A percentile compares a stretch with the other conserved stretches of the same genome.
Conservation (phyloP, 306 rosid species). For the Sindora glabra region DNA sequence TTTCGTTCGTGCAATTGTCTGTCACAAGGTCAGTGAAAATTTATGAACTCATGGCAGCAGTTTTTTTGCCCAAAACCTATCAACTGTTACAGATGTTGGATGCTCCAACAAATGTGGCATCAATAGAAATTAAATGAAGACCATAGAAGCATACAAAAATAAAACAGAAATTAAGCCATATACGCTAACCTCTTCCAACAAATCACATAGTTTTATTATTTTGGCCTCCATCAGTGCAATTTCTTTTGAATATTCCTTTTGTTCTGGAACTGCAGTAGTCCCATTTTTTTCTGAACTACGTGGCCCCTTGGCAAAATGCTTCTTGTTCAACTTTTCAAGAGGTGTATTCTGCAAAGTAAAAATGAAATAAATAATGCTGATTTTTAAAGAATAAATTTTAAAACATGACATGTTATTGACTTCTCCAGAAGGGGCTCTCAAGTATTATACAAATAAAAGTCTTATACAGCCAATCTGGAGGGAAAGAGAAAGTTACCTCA, state of each 20-base stretch:
- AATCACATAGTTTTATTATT: constrained; percentile 56
- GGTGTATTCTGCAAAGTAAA: constrained; percentile 74
- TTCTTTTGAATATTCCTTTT: constrained; percentile 55
- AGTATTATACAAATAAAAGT: neutral
- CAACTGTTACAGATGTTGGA: neutral
- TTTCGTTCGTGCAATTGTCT: constrained; percentile 77
- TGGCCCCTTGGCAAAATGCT: constrained; percentile 74
- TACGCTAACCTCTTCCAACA: constrained; percentile 62
- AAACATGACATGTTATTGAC: neutral
- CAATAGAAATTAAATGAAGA: neutral
- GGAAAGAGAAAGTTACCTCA: neutral
- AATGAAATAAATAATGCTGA: too few species aligned
- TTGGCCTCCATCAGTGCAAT: constrained; percentile 74
- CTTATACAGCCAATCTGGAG: neutral
- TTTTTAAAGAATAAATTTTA: neutral
- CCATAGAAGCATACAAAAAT: neutral
- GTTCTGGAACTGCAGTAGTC: constrained; percentile 38
- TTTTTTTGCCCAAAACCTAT: neutral
- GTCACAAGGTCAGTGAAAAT: constrained; percentile 24
- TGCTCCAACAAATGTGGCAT: constrained; percentile 1
- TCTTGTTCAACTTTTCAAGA: constrained; percentile 77
- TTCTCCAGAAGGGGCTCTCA: neutral
- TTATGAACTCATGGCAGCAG: neutral
- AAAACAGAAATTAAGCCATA: constrained; percentile 3
- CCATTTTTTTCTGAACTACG: constrained; percentile 46